Evolutionary conservation across 1,284 basidiomycete genomes (phyloP).

Genomic region (Xerocomus amazonicus): DNA sequence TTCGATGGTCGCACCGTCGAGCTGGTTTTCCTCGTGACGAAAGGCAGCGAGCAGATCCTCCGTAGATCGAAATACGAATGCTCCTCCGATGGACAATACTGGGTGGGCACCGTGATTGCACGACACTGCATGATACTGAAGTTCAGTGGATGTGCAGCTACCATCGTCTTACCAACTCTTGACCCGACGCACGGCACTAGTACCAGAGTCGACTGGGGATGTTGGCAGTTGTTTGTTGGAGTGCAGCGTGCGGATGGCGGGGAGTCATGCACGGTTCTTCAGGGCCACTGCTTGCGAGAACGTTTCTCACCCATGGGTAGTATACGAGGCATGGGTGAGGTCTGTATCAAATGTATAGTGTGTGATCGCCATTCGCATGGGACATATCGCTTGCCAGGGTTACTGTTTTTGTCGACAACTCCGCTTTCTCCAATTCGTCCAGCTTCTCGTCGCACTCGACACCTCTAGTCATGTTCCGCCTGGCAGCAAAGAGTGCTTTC

Average conservation of each 20-base stretch:
- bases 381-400: no score
- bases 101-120: slow-evolving; percentile 37
- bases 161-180: slow-evolving; percentile 15
- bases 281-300: slow-evolving; percentile 33
- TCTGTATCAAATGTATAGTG: slow-evolving; percentile 12
- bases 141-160: slow-evolving; percentile 8
- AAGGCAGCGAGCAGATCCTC: slow-evolving; percentile 39
- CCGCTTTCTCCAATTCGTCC: slow-evolving; percentile 6
- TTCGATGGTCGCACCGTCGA: slow-evolving; percentile 30
- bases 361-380: no score
- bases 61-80: slow-evolving; percentile 36
- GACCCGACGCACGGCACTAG: slow-evolving; percentile 5
- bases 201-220: not conserved
- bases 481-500: slow-evolving; percentile 27
- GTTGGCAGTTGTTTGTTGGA: slow-evolving; percentile 26
- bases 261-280: slow-evolving; percentile 34
- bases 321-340: slow-evolving; percentile 48
- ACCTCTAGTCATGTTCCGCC: slow-evolving; percentile 22
- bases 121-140: not conserved
- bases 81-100: slow-evolving; percentile 38
- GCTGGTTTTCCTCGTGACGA: slow-evolving; percentile 46
- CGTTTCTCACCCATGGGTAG: slow-evolving; percentile 37
- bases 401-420: slow-evolving; percentile 7
- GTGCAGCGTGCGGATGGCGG: slow-evolving; percentile 32
- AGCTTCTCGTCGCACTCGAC: slow-evolving; percentile 4